Conservation (phyloP, 345 rosid species). For the Litchi chinensis region DNA sequence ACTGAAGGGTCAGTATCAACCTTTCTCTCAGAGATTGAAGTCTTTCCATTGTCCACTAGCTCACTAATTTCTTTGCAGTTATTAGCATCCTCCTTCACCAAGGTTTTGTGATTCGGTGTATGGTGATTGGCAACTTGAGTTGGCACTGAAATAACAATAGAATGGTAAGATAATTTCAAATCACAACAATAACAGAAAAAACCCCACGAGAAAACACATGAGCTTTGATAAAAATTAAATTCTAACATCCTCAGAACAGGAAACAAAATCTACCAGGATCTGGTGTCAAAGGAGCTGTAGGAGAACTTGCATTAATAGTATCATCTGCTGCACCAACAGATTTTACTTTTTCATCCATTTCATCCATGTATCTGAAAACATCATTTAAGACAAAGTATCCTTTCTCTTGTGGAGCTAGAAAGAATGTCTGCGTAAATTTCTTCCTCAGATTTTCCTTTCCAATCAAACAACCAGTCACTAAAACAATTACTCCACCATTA, state of each 20-base stretch:
- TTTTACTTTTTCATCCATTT: conserved; percentile 23
- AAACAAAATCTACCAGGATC: conserved; percentile 39
- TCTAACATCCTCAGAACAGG: neutral
- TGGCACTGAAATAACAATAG: conserved; percentile 37
- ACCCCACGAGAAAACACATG: neutral
- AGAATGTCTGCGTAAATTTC: conserved; percentile 67
- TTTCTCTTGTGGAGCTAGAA: conserved; percentile 62
- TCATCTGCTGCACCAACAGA: conserved; percentile 21
- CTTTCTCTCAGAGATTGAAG: conserved; percentile 32
- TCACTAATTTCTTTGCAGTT: conserved; percentile 26
- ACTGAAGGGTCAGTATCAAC: conserved; percentile 22
- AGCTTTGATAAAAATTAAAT: conserved; percentile 5
- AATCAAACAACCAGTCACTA: conserved; percentile 67
- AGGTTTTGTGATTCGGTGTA: conserved; percentile 13
- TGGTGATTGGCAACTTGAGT: conserved; percentile 18
- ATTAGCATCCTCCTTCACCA: conserved; percentile 23
- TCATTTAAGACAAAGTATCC: conserved; percentile 79
- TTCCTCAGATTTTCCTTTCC: conserved; percentile 47
- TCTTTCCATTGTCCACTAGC: conserved; percentile 34
- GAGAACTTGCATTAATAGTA: conserved; percentile 34
- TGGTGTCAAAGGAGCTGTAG: conserved; percentile 29
- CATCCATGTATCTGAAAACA: conserved; percentile 61
- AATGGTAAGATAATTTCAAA: neutral
- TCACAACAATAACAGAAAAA: neutral
- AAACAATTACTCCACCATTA: conserved; percentile 51